Conservation (phyloP, 2,329 filamentous ascomycete species). For the Chalaropsis thielavioides region DNA sequence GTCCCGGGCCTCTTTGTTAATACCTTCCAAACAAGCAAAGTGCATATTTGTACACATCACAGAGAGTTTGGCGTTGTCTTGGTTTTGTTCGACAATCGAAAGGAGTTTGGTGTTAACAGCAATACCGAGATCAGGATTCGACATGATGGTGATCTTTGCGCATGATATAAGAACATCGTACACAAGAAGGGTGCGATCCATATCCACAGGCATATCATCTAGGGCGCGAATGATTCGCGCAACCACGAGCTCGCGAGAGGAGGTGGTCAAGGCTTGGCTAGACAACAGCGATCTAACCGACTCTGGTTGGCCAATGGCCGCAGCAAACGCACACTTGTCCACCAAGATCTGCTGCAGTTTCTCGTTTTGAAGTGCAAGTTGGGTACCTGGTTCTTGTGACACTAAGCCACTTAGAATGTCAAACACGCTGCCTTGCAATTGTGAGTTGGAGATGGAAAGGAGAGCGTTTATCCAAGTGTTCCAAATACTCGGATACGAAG, state of each 20-base stretch:
- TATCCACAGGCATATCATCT: neutral
- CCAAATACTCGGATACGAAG: slow-evolving; percentile 32
- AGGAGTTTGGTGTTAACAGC: neutral
- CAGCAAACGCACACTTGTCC: slow-evolving; percentile 28
- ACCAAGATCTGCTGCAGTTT: slow-evolving; percentile 36
- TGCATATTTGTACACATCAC: neutral
- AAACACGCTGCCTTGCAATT: slow-evolving; percentile 20
- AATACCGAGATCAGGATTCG: neutral
- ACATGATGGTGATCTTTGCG: neutral
- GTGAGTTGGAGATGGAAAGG: slow-evolving; percentile 23
- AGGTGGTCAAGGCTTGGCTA: neutral
- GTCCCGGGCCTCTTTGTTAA: neutral
- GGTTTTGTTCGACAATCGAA: neutral
- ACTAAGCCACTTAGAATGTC: slow-evolving; percentile 33
- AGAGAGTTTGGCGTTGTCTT: neutral
- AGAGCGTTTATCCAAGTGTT: slow-evolving; percentile 30
- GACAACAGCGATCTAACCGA: slow-evolving; percentile 22
- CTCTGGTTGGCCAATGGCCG: slow-evolving; percentile 23
- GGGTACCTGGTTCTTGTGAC: slow-evolving; percentile 29
- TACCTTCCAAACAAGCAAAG: neutral
- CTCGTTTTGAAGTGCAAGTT: slow-evolving; percentile 27
- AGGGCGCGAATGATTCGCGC: neutral
- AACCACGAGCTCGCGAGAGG: neutral
- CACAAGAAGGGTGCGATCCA: neutral
- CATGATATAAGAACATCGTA: neutral